These are phyloP conservation scores for Suillus weaverae DNA, from an alignment of 768 basidiomycete genomes.

Conservation along the genomic window DNA sequence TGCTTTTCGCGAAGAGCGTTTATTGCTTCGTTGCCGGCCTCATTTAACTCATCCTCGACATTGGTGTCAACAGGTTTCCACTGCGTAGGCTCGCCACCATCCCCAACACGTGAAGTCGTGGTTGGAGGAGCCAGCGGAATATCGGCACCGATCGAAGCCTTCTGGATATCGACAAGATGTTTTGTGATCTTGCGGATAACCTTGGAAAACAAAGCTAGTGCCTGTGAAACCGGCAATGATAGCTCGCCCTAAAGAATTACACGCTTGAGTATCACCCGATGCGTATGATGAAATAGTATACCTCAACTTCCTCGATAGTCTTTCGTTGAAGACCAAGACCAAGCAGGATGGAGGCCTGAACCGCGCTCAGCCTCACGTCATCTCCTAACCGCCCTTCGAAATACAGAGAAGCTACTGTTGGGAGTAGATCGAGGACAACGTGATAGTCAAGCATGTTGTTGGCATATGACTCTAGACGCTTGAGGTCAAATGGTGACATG, in stretches of 20 bases:
- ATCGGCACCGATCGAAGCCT: conserved; percentile 67
- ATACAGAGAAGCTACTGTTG: conserved; percentile 76
- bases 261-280: not conserved
- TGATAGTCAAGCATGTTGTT: conserved; percentile 97
- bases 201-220: conserved; percentile 89
- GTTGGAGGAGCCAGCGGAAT: conserved; percentile 46
- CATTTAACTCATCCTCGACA: conserved; percentile 70
- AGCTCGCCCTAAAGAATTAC: conserved; percentile 63
- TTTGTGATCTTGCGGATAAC: conserved; percentile 82
- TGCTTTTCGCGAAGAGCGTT: conserved; percentile 63
- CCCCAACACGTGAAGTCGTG: conserved; percentile 12
- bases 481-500: conserved; percentile 91
- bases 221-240: conserved; percentile 80
- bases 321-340: conserved; percentile 91
- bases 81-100: conserved; percentile 11
- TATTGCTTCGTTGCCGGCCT: conserved; percentile 72
- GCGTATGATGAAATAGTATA: conserved; percentile 30
- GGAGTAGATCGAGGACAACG: conserved; percentile 90
- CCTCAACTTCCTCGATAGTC: conserved; percentile 86
- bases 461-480: conserved; percentile 92
- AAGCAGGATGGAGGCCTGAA: conserved; percentile 89
- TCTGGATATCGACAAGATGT: conserved; percentile 73
- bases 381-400: conserved; percentile 74
- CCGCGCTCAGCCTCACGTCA: conserved; percentile 72
- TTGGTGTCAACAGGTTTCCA: conserved; percentile 48